Evolutionary conservation across 73 alveolate genomes (phyloP).

Genomic region (Loxodes magnus): DNA sequence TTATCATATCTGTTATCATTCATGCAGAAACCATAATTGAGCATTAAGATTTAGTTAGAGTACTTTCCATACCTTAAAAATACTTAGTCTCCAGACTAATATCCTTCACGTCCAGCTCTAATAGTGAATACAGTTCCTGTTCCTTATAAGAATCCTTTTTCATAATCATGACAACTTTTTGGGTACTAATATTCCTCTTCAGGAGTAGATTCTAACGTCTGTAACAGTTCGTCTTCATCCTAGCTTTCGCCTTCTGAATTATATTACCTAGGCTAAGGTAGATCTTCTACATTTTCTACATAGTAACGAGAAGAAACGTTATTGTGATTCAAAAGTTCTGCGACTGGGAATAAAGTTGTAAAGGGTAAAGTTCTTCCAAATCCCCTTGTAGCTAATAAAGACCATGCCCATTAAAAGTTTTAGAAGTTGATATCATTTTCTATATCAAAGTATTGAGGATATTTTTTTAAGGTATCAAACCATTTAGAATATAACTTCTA

Average conservation of each 20-base stretch:
- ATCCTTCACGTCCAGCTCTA: too few relatives aligned
- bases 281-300: too few relatives aligned
- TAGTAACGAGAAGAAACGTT: conserved; percentile 1
- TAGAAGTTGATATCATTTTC: background rate
- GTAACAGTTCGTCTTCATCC: too few relatives aligned
- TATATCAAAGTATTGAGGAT: background rate
- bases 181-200: too few relatives aligned
- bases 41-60: background rate
- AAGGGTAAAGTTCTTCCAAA: background rate
- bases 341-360: conserved; percentile 3
- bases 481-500: background rate
- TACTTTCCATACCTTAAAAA: conserved; percentile 4
- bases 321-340: conserved; percentile 4
- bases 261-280: too few relatives aligned
- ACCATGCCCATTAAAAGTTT: conserved; percentile 6
- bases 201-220: too few relatives aligned
- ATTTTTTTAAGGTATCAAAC: background rate
- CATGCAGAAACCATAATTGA: conserved; percentile 15
- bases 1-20: too few relatives aligned
- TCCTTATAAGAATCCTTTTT: too few relatives aligned
- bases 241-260: too few relatives aligned
- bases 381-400: background rate
- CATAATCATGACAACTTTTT: too few relatives aligned
- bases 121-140: too few relatives aligned
- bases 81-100: background rate